Percentiles rank a stretch among this genome's conserved stretches.
phyloP scores from a whole-genome alignment of 2,329 filamentous ascomycete species.

The Diaporthe batatas region DNA sequence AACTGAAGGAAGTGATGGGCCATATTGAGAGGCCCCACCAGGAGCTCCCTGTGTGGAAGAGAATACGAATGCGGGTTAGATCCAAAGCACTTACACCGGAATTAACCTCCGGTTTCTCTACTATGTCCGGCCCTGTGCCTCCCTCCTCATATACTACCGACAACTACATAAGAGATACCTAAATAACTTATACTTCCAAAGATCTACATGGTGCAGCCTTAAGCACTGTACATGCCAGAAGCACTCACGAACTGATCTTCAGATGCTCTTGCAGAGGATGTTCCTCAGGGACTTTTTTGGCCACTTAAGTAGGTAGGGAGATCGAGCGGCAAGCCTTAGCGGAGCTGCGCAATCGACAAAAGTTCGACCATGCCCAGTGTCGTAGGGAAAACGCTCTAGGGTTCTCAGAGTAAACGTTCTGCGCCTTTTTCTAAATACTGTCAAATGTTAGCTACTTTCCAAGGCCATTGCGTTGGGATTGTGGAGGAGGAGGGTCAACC shows the following conservation, averaged over 20 bases:
- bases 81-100: not conserved
- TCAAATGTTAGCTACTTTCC: not conserved
- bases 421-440: not conserved
- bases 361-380: not conserved
- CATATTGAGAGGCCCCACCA: not conserved
- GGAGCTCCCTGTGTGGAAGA: not conserved
- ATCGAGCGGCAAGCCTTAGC: not conserved
- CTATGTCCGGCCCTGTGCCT: not conserved
- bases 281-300: not conserved
- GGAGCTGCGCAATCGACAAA: not conserved
- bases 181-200: not conserved
- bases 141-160: no score
- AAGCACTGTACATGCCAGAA: not conserved
- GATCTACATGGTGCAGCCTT: not conserved
- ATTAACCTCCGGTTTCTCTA: not conserved
- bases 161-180: no score
- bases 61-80: constrained; percentile 32
- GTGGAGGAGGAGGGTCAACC: no score
- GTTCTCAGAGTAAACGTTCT: not conserved
- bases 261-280: no score
- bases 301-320: constrained; percentile 3
- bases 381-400: no score
- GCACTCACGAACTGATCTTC: not conserved
- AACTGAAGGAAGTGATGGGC: not conserved
- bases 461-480: no score